phyloP scores from a whole-genome alignment of 2,329 filamentous ascomycete genomes.

The Pestalotiopsis sp. region DNA sequence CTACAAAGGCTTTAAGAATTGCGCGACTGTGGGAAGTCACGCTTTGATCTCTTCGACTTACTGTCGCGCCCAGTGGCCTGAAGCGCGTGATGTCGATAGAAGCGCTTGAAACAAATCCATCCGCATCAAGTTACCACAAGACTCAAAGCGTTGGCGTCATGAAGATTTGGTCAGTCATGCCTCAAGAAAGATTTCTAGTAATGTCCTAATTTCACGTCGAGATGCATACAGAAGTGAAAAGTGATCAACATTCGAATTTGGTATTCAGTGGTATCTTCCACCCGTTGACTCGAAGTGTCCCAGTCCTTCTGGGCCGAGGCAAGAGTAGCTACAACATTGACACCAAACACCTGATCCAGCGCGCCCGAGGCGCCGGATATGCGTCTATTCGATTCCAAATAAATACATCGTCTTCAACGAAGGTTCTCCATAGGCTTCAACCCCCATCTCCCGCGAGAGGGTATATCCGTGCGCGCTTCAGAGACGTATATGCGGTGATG shows the following conservation, averaged over 20 bases:
- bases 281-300: not conserved
- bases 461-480: not conserved
- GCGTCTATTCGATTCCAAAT: not conserved
- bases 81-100: too few relatives aligned
- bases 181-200: not conserved
- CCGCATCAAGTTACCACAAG: too few relatives aligned
- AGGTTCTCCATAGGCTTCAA: not conserved
- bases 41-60: too few relatives aligned
- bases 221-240: not conserved
- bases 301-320: not conserved
- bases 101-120: too few relatives aligned
- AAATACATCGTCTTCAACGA: not conserved
- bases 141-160: too few relatives aligned
- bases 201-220: not conserved
- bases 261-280: not conserved
- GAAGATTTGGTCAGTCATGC: too few relatives aligned
- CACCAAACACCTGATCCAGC: not conserved
- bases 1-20: too few relatives aligned
- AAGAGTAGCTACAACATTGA: not conserved
- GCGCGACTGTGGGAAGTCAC: too few relatives aligned
- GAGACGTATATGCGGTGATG: conserved; percentile 3
- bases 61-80: too few relatives aligned
- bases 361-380: not conserved
- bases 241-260: not conserved
- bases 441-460: not conserved